Evolutionary conservation across 306 rosid genomes (phyloP).

Genomic region (Acacia crassicarpa): DNA sequence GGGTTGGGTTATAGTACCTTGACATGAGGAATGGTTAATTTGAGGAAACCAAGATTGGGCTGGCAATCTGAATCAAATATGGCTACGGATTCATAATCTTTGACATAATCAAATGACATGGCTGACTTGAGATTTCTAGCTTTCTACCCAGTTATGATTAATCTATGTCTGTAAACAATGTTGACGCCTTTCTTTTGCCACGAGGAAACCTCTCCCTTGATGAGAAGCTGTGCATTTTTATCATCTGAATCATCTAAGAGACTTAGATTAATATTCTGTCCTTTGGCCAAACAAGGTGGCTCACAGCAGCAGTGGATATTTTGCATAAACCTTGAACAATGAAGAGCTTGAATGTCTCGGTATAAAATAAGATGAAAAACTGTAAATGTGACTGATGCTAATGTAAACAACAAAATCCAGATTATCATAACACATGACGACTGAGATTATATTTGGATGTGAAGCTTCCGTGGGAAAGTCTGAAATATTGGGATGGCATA

Average conservation of each 20-base stretch:
- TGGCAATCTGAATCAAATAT: constrained; percentile 91
- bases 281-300: constrained; percentile 84
- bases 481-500: constrained; percentile 20
- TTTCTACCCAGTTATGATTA: constrained; percentile 88
- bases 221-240: constrained; percentile 46
- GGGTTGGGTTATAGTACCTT: constrained; percentile 43
- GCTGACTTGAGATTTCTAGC: constrained; percentile 99
- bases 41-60: constrained; percentile 91
- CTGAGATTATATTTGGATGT: too few species aligned
- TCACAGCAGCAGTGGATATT: constrained; percentile 83
- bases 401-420: neutral
- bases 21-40: constrained; percentile 85
- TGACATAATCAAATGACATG: constrained; percentile 89
- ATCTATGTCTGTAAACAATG: constrained; percentile 76
- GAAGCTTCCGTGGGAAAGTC: neutral
- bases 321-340: constrained; percentile 64
- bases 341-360: neutral
- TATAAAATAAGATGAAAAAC: constrained; percentile 1
- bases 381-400: neutral
- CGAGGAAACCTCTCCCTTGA: constrained; percentile 91
- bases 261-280: constrained; percentile 80
- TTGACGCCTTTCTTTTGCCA: constrained; percentile 74
- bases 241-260: constrained; percentile 53
- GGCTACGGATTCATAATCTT: constrained; percentile 85
- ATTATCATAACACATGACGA: neutral